These are phyloP conservation scores for Bruguiera hainesii DNA, from an alignment of 441 rosid species.

Conservation along the genomic window DNA sequence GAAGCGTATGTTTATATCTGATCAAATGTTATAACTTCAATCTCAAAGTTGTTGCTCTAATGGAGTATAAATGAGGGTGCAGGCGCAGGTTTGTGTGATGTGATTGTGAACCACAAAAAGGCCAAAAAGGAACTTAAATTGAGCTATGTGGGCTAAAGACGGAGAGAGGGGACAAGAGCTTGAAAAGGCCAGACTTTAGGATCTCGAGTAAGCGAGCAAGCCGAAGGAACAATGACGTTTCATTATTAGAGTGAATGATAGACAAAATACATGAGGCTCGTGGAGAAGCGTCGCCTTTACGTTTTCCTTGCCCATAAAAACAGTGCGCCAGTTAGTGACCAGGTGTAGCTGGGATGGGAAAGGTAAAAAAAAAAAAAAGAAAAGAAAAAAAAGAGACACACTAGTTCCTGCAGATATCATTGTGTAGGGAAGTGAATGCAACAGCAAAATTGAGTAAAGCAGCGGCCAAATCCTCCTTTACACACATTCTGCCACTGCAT, in stretches of 20 bases:
- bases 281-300: conserved; percentile 61
- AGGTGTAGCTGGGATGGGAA: conserved; percentile 3
- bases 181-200: conserved; percentile 9
- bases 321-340: conserved; percentile 8
- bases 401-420: conserved; percentile 32
- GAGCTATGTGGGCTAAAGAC: background rate
- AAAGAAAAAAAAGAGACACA: conserved; percentile 34
- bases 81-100: background rate
- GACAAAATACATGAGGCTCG: conserved; percentile 25
- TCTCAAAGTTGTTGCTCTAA: background rate
- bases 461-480: conserved; percentile 14
- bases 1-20: background rate
- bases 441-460: conserved; percentile 35
- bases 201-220: background rate
- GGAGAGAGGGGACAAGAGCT: background rate
- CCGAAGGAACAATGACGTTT: conserved; percentile 9
- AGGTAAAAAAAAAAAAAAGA: conserved; percentile 25
- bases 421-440: conserved; percentile 44
- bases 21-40: background rate
- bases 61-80: too few species aligned
- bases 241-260: conserved; percentile 8
- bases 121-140: background rate
- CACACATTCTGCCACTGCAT: background rate
- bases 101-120: background rate
- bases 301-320: conserved; percentile 36